Conservation (phyloP, 2,329 filamentous ascomycete species). For the Fusarium agapanthi region DNA sequence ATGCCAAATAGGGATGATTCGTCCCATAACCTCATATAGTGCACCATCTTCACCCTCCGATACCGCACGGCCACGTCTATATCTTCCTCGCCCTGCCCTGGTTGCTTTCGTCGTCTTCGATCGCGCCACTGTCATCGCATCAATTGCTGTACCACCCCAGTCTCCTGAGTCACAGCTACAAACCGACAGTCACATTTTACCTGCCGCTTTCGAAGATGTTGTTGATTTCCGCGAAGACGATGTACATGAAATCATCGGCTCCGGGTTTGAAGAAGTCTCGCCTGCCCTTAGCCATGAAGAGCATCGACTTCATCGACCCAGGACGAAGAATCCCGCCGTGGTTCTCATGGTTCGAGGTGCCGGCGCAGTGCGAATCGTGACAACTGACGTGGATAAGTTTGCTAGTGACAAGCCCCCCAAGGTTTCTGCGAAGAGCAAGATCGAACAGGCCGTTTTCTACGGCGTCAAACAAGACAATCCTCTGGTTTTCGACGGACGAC, state of each 20-base stretch:
- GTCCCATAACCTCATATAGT: constrained; percentile 72
- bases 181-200: constrained; percentile 69
- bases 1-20: constrained; percentile 70
- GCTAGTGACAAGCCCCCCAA: constrained; percentile 64
- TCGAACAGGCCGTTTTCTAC: constrained; percentile 96
- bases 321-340: constrained; percentile 69
- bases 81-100: constrained; percentile 80
- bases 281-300: constrained; percentile 53
- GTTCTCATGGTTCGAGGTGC: constrained; percentile 70
- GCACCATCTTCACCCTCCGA: constrained; percentile 56
- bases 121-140: constrained; percentile 79
- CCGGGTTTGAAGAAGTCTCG: constrained; percentile 68
- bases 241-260: constrained; percentile 70
- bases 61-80: constrained; percentile 67
- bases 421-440: constrained; percentile 85
- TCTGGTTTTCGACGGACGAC: constrained; percentile 80
- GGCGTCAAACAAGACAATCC: constrained; percentile 83
- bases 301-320: constrained; percentile 59
- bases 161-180: constrained; percentile 81
- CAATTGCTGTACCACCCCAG: constrained; percentile 72
- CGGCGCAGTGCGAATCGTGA: constrained; percentile 67
- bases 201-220: constrained; percentile 82
- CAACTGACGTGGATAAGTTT: constrained; percentile 68
- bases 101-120: constrained; percentile 86
- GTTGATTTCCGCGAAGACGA: constrained; percentile 78